Conservation (phyloP, 805 yeast genomes). For the Candida silvicultrix region DNA sequence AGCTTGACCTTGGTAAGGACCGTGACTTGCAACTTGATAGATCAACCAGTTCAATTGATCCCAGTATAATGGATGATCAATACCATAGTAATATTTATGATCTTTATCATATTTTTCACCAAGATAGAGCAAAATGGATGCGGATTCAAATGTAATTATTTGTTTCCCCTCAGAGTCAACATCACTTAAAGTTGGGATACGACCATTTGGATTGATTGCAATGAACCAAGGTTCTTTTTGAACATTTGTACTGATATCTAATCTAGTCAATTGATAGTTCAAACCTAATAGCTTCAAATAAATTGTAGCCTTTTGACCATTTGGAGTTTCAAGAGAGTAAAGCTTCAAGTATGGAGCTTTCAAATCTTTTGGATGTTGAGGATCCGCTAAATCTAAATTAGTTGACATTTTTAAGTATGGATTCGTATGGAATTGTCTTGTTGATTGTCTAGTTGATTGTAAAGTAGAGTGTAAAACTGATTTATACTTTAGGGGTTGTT, state of each 20-base stretch:
- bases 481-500: no score
- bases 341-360: slow-evolving; percentile 37
- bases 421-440: neutral
- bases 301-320: slow-evolving; percentile 33
- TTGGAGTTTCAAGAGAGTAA: slow-evolving; percentile 37
- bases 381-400: slow-evolving; percentile 20
- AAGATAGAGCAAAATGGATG: slow-evolving; percentile 53
- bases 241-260: slow-evolving; percentile 36
- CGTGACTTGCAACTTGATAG: slow-evolving; percentile 54
- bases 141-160: slow-evolving; percentile 48
- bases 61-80: slow-evolving; percentile 39
- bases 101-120: slow-evolving; percentile 57
- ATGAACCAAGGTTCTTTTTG: slow-evolving; percentile 55
- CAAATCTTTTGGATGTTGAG: slow-evolving; percentile 19
- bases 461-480: no score
- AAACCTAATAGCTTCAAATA: slow-evolving; percentile 27
- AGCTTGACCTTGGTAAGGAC: slow-evolving; percentile 62
- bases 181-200: slow-evolving; percentile 49
- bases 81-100: slow-evolving; percentile 30
- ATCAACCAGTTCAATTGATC: slow-evolving; percentile 45
- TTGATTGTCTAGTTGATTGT: neutral
- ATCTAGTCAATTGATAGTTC: slow-evolving; percentile 26
- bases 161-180: slow-evolving; percentile 32
- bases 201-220: slow-evolving; percentile 54
- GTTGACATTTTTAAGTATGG: neutral